Conservation (phyloP, 768 basidiomycete species). For the Phaeotremella skinneri region DNA sequence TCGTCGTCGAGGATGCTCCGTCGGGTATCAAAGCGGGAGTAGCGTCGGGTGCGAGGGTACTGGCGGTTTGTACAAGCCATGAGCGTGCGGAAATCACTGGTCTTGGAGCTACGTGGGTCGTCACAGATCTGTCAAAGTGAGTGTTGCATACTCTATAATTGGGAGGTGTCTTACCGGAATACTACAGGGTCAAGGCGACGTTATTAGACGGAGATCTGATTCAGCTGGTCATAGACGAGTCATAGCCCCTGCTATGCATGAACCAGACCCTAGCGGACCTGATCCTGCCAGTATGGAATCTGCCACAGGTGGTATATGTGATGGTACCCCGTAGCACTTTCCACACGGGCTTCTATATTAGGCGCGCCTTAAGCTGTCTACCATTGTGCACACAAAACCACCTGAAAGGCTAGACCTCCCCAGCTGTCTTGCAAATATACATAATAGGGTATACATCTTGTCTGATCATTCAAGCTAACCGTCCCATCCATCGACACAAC, state of each 20-base stretch:
- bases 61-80: constrained; percentile 84
- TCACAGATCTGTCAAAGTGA: constrained; percentile 67
- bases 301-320: too few species aligned
- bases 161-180: not conserved
- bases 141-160: constrained; percentile 28
- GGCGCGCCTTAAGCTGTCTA: too few species aligned
- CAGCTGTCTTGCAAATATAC: too few species aligned
- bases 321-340: too few species aligned
- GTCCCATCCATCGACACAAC: not conserved
- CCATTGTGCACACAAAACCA: too few species aligned
- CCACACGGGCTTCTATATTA: too few species aligned
- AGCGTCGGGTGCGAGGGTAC: constrained; percentile 69
- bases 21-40: constrained; percentile 73
- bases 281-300: too few species aligned
- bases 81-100: constrained; percentile 59
- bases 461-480: not conserved
- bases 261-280: too few species aligned
- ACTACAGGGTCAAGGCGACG: constrained; percentile 2
- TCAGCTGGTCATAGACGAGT: not conserved
- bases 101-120: constrained; percentile 65
- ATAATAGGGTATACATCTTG: not conserved
- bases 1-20: constrained; percentile 80
- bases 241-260: not conserved
- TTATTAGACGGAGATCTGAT: not conserved
- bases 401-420: too few species aligned